phyloP scores from a whole-genome alignment of 345 rosid species.

The Gynandropsis gynandra region DNA sequence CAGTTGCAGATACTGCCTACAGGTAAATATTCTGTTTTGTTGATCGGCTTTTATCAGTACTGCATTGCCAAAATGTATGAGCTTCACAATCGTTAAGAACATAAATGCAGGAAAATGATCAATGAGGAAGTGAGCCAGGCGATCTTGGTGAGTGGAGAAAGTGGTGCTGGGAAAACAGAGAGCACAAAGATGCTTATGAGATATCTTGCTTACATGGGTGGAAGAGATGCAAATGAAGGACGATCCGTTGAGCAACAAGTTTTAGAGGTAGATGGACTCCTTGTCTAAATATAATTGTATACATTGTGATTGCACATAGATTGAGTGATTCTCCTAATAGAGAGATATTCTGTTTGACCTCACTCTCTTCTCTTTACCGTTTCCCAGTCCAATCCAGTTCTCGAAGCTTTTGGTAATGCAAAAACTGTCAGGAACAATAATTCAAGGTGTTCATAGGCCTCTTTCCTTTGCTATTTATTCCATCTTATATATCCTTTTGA shows the following conservation, averaged over 20 bases:
- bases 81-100: slow-evolving; percentile 13
- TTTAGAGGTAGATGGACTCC: slow-evolving; percentile 59
- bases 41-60: slow-evolving; percentile 1
- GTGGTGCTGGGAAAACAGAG: slow-evolving; percentile 99
- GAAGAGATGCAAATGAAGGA: slow-evolving; percentile 68
- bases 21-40: slow-evolving; percentile 39
- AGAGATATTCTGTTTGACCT: slow-evolving; percentile 1
- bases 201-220: slow-evolving; percentile 97
- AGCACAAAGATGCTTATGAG: slow-evolving; percentile 96
- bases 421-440: slow-evolving; percentile 96
- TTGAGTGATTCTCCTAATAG: slow-evolving; percentile 5
- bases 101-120: slow-evolving; percentile 69
- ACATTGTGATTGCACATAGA: background rate
- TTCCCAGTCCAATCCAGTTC: slow-evolving; percentile 90
- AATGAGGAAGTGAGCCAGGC: slow-evolving; percentile 84
- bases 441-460: slow-evolving; percentile 56
- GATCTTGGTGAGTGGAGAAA: slow-evolving; percentile 96
- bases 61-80: slow-evolving; percentile 9
- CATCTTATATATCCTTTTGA: slow-evolving; percentile 18
- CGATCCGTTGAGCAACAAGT: slow-evolving; percentile 91
- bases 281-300: no score
- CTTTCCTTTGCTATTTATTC: slow-evolving; percentile 6
- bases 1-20: slow-evolving; percentile 93
- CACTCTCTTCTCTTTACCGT: slow-evolving; percentile 15
- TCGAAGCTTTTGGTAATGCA: slow-evolving; percentile 99